Evolutionary conservation across 257 asterid species (phyloP).

Genomic region (Rauvolfia tetraphylla): DNA sequence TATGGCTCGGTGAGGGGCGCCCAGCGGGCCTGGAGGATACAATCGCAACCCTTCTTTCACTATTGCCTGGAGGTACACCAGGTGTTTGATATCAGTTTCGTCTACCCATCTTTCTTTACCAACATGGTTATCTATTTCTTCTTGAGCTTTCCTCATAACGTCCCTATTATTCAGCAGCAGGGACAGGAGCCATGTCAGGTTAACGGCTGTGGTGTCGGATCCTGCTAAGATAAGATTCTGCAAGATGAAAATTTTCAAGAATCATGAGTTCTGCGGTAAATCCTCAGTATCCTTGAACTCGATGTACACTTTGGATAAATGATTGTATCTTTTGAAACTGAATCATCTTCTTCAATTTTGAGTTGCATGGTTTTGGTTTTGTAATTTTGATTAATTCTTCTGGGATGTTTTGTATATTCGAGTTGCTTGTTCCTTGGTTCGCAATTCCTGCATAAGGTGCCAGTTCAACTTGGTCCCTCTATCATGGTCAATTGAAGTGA

Average conservation of each 20-base stretch:
- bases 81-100: slow-evolving; percentile 40
- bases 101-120: slow-evolving; percentile 49
- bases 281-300: background rate
- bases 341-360: too few species aligned
- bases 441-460: background rate
- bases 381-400: background rate
- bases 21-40: slow-evolving; percentile 45
- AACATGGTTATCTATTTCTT: slow-evolving; percentile 36
- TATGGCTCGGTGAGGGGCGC: slow-evolving; percentile 36
- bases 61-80: slow-evolving; percentile 46
- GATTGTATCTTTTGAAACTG: too few species aligned
- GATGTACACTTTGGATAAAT: background rate
- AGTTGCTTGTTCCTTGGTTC: too few species aligned
- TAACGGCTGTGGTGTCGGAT: slow-evolving; percentile 43
- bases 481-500: background rate
- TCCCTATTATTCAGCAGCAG: slow-evolving; percentile 33
- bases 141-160: slow-evolving; percentile 33
- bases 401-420: background rate
- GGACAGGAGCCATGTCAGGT: slow-evolving; percentile 43
- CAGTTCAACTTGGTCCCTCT: background rate
- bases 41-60: slow-evolving; percentile 49
- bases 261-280: background rate
- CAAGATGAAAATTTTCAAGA: background rate
- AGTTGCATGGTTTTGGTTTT: background rate
- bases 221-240: slow-evolving; percentile 58